Conservation (phyloP, 208 protist genomes). For the Leishmania major region DNA sequence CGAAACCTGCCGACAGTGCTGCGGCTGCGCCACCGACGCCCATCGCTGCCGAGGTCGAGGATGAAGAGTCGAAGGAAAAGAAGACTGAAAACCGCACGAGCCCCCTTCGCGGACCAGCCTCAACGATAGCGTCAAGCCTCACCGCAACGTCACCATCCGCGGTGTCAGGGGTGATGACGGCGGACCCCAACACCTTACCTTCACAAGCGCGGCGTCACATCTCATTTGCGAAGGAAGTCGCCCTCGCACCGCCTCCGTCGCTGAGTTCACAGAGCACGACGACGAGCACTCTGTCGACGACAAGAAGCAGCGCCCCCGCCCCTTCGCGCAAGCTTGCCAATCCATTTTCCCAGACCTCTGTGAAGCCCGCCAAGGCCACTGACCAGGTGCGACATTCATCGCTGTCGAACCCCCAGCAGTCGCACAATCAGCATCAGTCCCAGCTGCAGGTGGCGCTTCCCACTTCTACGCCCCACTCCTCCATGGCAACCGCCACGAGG, state of each 20-base stretch:
- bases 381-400: neutral
- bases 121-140: neutral
- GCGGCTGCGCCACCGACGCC: neutral
- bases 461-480: neutral
- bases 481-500: neutral
- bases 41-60: neutral
- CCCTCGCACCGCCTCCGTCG: neutral
- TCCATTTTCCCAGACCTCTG: slow-evolving; percentile 40
- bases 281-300: slow-evolving; percentile 1
- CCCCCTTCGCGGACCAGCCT: neutral
- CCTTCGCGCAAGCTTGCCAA: slow-evolving; percentile 34
- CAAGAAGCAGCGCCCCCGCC: neutral
- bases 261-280: neutral
- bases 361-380: neutral
- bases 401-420: neutral
- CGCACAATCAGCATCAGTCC: slow-evolving; percentile 6
- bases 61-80: neutral
- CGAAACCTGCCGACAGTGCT: neutral
- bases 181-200: slow-evolving; percentile 1
- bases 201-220: slow-evolving; percentile 29
- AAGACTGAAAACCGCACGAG: neutral
- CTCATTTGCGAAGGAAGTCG: slow-evolving; percentile 19
- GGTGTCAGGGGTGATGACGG: slow-evolving; percentile 12
- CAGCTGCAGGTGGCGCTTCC: neutral
- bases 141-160: slow-evolving; percentile 6